Conservation (phyloP, 1,284 basidiomycete species). For the Ganoderma resinaceum region DNA sequence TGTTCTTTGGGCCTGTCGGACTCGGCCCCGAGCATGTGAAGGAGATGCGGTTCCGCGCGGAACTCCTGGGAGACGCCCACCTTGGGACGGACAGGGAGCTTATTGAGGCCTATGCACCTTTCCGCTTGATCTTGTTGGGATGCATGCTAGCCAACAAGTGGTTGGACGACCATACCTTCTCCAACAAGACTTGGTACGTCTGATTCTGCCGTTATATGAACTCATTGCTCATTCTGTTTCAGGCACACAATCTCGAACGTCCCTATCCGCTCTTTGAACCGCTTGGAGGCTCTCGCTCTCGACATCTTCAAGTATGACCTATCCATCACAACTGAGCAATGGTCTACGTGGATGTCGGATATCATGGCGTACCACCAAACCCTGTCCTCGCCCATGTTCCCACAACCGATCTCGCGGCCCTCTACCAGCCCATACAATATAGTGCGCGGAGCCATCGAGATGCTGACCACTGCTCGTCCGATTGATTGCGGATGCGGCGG, state of each 20-base stretch:
- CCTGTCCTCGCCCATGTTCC: slow-evolving; percentile 60
- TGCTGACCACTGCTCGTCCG: slow-evolving; percentile 59
- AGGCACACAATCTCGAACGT: slow-evolving; percentile 84
- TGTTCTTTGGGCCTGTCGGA: slow-evolving; percentile 56
- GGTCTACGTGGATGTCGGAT: slow-evolving; percentile 74
- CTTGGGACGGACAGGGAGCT: slow-evolving; percentile 56
- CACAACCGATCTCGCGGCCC: slow-evolving; percentile 82
- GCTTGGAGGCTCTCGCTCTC: slow-evolving; percentile 71
- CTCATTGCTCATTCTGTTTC: slow-evolving; percentile 12
- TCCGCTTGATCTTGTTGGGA: slow-evolving; percentile 81
- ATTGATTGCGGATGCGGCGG: slow-evolving; percentile 28
- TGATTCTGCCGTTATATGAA: slow-evolving; percentile 7
- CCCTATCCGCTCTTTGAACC: slow-evolving; percentile 72
- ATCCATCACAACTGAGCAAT: slow-evolving; percentile 65
- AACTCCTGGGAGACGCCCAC: slow-evolving; percentile 60
- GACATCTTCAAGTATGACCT: slow-evolving; percentile 75
- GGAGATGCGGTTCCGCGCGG: slow-evolving; percentile 67
- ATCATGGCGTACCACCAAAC: slow-evolving; percentile 69
- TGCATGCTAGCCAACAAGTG: slow-evolving; percentile 92
- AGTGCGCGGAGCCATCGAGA: slow-evolving; percentile 72
- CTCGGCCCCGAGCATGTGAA: slow-evolving; percentile 51
- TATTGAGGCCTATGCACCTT: slow-evolving; percentile 64
- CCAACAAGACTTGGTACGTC: slow-evolving; percentile 89
- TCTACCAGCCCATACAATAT: slow-evolving; percentile 72
- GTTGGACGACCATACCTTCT: slow-evolving; percentile 92